Evolutionary conservation across 2,329 filamentous ascomycete species (phyloP), one percentile per base, ranked within the genome.

Genomic region (Claviceps capensis): DNA sequence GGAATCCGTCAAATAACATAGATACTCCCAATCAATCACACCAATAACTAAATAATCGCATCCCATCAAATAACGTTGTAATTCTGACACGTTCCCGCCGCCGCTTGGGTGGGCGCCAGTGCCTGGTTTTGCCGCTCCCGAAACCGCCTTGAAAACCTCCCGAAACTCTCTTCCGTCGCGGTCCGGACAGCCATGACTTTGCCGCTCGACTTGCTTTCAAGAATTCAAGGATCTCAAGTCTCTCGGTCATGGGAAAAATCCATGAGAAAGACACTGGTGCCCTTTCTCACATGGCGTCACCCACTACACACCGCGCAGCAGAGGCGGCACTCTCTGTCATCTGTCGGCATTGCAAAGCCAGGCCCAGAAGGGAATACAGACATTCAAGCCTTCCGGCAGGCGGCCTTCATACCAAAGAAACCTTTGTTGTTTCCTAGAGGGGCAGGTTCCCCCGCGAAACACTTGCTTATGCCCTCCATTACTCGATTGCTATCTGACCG

Each of bases 391-490:
- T 86, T 86, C 60, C 74, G 71, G 26, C 57, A 70, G n/a, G 57
- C 66, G 38, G 80, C 74, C 38, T 81, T 84, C 59, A 55, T 61
- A 1, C 69, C 75, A 1, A 72, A 76, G 47, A 66, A 62, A 17
- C 83, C 83, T 3, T 54, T 62, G 2, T 64, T 73, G 9, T 63
- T 82, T 17, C 67, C 81, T 5, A 72, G 71, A n/a, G 63, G 65
- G 36, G 61, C 62, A 6, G 60, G 62, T 2, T 76, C 76, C 48
- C 56, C 62, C 2, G 52, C 58, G 1, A 23, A 48, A 11, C 43
- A 57, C 26, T 61, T 83, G 1, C 78, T 80, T 0, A 22, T 22
- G 22, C 22, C 42, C 22, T 26, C 9, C 30, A 34, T 55, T 26
- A 23, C 45, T 23, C 30, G 61, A 9, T 17, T 57, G 1, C 58